A percentile compares a stretch with the other conserved stretches of the same genome.
Conservation (phyloP, 1,139 yeast species). For the Taiozyma sp. region DNA sequence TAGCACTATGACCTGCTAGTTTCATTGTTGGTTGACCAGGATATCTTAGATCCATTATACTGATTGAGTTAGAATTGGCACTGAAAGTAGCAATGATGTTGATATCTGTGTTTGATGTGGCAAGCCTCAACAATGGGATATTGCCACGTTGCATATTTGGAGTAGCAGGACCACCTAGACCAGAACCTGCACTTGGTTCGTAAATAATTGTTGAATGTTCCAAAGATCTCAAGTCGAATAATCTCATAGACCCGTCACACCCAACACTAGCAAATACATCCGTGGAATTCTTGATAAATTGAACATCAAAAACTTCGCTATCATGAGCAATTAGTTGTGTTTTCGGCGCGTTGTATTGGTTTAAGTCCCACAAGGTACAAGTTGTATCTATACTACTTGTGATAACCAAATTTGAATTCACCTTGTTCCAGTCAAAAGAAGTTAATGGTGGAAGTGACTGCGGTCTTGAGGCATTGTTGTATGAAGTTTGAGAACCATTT, state of each 20-base stretch:
- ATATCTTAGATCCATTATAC: slow-evolving; percentile 77
- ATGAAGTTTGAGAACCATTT: slow-evolving; percentile 31
- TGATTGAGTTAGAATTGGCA: slow-evolving; percentile 58
- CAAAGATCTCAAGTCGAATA: slow-evolving; percentile 81
- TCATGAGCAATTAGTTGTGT: slow-evolving; percentile 97
- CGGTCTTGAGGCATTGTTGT: slow-evolving; percentile 7
- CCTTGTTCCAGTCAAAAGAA: slow-evolving; percentile 86
- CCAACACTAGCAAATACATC: slow-evolving; percentile 91
- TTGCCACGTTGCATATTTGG: slow-evolving; percentile 6
- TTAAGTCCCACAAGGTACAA: slow-evolving; percentile 92
- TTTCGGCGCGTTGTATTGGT: slow-evolving; percentile 55
- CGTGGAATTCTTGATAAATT: slow-evolving; percentile 69
- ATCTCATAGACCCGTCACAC: slow-evolving; percentile 90
- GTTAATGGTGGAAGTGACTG: slow-evolving; percentile 72
- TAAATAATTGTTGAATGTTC: slow-evolving; percentile 95
- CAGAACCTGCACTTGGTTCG: slow-evolving; percentile 42
- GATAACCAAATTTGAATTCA: slow-evolving; percentile 65
- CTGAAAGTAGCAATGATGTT: slow-evolving; percentile 83
- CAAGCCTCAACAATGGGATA: slow-evolving; percentile 63
- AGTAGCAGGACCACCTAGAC: slow-evolving; percentile 7
- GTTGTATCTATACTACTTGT: slow-evolving; percentile 94
- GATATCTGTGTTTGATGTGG: slow-evolving; percentile 72
- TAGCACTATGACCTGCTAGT: slow-evolving; percentile 60
- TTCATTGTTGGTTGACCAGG: slow-evolving; percentile 77
- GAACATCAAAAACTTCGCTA: slow-evolving; percentile 89